Evolutionary conservation across 768 basidiomycete species (phyloP), one percentile per base, ranked within the genome.

Genomic region (Psilocybe tampanensis): DNA sequence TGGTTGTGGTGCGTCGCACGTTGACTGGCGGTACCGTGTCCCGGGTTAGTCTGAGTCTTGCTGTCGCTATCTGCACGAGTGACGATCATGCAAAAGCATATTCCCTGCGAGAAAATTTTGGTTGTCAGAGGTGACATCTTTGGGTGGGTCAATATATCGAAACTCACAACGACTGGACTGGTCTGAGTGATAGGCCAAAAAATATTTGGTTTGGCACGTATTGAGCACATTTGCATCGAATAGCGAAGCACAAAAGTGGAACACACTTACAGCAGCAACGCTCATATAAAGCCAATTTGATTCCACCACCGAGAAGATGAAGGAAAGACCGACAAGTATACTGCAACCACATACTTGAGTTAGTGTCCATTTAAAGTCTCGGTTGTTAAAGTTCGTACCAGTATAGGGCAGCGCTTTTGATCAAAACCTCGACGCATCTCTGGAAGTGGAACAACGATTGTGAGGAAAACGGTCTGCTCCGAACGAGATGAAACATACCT

Each of bases 41-140:
- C 36, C 3, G 36, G n/a, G 36, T 39, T 13, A 5, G 6, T 15
- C 4, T 39, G 36, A 3, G 36, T 15, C n/a, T 13, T 39, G 36
- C n/a, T 13, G n/a, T 39, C 36, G 36, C 36, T 39, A 13, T 39
- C 36, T 5, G n/a, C 36, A 7, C 47, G 47, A 8, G 47, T 48
- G 15, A 48, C 47, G 29, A 48, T 48, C 47, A 48, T 48, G 47
- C 47, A 48, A n/a, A 48, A 48, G 18, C 47, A 48, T 48, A 48
- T 48, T 48, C 47, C 47, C 47, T 48, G n/a, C 12, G 15, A 32
- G 24, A 17, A n/a, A n/a, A n/a, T n/a, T n/a, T n/a, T n/a, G n/a
- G n/a, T n/a, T n/a, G n/a, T n/a, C n/a, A n/a, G n/a, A n/a, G n/a
- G 11, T 22, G 47, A n/a, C 8, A 7, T n/a, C 29, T 29, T 29